Evolutionary conservation across 805 yeast species (phyloP).

Genomic region (Candida vaughaniae): DNA sequence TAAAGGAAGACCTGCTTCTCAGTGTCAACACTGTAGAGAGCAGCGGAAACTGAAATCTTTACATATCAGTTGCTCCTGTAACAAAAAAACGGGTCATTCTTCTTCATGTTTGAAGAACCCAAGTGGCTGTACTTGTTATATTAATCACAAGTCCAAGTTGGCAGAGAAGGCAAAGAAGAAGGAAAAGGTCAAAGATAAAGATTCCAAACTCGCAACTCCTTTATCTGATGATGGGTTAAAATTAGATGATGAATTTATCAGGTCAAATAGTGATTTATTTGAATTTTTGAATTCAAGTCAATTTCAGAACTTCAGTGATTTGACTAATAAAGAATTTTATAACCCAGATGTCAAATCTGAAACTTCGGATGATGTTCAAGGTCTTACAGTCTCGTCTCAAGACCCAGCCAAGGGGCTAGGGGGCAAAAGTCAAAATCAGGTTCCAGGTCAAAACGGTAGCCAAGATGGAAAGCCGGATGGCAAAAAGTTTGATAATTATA

Average conservation of each 20-base stretch:
- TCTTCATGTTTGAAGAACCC: slow-evolving; percentile 39
- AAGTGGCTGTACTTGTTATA: slow-evolving; percentile 39
- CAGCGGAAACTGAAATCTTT: slow-evolving; percentile 64
- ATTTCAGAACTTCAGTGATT: slow-evolving; percentile 9
- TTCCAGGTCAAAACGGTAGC: not conserved
- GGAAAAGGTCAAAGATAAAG: slow-evolving; percentile 3
- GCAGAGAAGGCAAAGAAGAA: slow-evolving; percentile 8
- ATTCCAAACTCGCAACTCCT: not conserved
- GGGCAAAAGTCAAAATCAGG: no score
- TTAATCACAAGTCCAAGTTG: slow-evolving; percentile 14
- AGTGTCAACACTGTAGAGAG: slow-evolving; percentile 83
- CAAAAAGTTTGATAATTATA: slow-evolving; percentile 2
- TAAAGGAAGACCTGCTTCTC: slow-evolving; percentile 93
- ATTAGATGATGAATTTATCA: slow-evolving; percentile 7
- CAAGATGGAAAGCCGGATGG: not conserved
- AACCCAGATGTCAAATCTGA: slow-evolving; percentile 18
- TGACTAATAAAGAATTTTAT: slow-evolving; percentile 28
- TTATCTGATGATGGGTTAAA: slow-evolving; percentile 2
- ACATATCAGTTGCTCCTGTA: slow-evolving; percentile 72
- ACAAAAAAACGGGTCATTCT: slow-evolving; percentile 45
- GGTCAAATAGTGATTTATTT: slow-evolving; percentile 9
- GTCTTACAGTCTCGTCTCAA: no score
- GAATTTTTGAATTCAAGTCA: slow-evolving; percentile 6
- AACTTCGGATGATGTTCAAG: no score
- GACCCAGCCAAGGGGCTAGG: no score